Evolutionary conservation across 495 filamentous ascomycete species (phyloP), one percentile per base, ranked within the genome.

Genomic region (Neurospora sp.): DNA sequence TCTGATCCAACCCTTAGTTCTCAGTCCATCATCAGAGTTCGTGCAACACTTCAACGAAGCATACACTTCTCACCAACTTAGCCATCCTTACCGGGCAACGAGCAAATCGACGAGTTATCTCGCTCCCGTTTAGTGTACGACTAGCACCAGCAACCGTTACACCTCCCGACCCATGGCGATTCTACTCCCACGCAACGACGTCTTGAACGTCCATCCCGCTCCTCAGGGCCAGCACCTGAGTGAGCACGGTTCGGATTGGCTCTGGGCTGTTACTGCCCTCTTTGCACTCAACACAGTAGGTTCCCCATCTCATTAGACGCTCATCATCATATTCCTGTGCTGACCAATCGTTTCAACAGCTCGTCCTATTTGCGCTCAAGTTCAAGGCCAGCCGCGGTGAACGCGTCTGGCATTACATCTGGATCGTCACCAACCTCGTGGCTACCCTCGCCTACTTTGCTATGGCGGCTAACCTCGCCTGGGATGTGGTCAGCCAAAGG

Each of bases 331-430:
- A 12, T 8, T 9, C 41, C 20, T 38, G 48, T 53, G 65, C 69
- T 71, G 3, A 40, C 73, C 39, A 10, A n/a, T 35, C 8, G 20
- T 44, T 17, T 41, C 27, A 73, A 27, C 39, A 78, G 77, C 44
- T 86, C n/a, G 72, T 44, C 75, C 73, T 83, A 75, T 81, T 75
- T 69, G 80, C 73, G 59, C 77, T 81, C n/a, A 78, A 79, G 61
- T 83, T 81, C 74, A 70, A 77, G 2, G 83, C 85, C 69, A 77
- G 79, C 16, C 72, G 76, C 20, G 83, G 84, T 35, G 85, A 87
- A 78, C 81, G 79, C 74, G 81, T 88, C 77, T 88, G 87, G 80
- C 86, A 87, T 78, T 86, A 86, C 73, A 77, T 87, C 71, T 87
- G 85, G 78, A 83, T 79, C 70, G 78, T 87, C 68, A 81, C 83